phyloP scores from a whole-genome alignment of 805 yeast genomes.

The Metschnikowia anglica region DNA sequence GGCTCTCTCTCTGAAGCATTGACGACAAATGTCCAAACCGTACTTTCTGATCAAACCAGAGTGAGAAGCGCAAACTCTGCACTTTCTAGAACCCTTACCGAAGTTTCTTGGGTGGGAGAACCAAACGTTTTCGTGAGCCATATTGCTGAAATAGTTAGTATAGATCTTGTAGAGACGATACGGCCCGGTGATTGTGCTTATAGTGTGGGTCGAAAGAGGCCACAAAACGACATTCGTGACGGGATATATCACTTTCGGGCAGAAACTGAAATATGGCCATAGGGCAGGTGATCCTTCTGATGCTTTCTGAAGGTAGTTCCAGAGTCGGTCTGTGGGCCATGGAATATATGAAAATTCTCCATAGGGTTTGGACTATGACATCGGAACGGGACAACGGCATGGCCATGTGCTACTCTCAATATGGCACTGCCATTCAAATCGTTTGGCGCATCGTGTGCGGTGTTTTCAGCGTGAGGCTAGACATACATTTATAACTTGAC shows the following conservation, averaged over 20 bases:
- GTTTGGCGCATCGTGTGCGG: background rate
- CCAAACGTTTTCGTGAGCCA: constrained; percentile 99
- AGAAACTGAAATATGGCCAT: too few relatives aligned
- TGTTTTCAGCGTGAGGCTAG: constrained; percentile 1
- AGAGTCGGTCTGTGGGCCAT: too few relatives aligned
- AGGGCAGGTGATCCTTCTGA: too few relatives aligned
- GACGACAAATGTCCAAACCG: constrained; percentile 99
- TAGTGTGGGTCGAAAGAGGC: too few relatives aligned
- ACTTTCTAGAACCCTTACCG: constrained; percentile 99
- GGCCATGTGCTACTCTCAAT: background rate
- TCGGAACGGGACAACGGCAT: too few relatives aligned
- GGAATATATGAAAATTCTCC: too few relatives aligned
- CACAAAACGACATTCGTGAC: too few relatives aligned
- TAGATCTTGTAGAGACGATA: too few relatives aligned
- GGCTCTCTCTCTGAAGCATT: constrained; percentile 99
- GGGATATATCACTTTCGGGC: too few relatives aligned
- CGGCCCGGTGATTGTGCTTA: too few relatives aligned
- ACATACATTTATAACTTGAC: constrained; percentile 14
- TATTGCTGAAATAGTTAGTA: constrained; percentile 54
- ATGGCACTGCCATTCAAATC: background rate
- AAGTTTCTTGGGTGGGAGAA: constrained; percentile 99
- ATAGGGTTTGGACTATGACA: too few relatives aligned
- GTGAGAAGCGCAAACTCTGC: constrained; percentile 99
- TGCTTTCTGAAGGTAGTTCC: too few relatives aligned
- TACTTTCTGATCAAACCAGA: constrained; percentile 99